These are phyloP conservation scores for Cornus suecica DNA, from an alignment of 148 eudicot genomes.

Conservation along the genomic window DNA sequence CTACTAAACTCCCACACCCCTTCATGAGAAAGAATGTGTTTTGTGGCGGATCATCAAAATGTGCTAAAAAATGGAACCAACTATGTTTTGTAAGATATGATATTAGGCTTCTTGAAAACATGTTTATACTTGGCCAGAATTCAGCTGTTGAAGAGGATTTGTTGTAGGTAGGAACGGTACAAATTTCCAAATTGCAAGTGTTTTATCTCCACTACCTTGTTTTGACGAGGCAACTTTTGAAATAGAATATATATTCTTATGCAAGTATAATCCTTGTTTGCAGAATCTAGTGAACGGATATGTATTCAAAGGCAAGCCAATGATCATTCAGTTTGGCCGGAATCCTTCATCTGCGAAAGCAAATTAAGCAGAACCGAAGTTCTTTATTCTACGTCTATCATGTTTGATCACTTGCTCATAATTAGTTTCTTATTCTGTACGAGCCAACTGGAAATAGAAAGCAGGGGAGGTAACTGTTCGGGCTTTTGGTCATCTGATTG, in stretches of 20 bases:
- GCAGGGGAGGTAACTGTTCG: neutral
- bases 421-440: neutral
- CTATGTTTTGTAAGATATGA: too few relatives aligned
- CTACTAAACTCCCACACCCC: too few relatives aligned
- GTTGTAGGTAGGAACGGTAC: too few relatives aligned
- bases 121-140: too few relatives aligned
- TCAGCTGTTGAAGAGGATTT: too few relatives aligned
- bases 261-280: slow-evolving; percentile 16
- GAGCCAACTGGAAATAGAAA: neutral
- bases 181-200: too few relatives aligned
- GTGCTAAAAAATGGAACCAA: too few relatives aligned
- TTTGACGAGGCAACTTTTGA: too few relatives aligned
- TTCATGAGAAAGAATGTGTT: too few relatives aligned
- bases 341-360: slow-evolving; percentile 48
- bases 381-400: neutral
- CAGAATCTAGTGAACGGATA: slow-evolving; percentile 86
- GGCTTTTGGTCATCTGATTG: neutral
- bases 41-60: too few relatives aligned
- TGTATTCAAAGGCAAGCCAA: slow-evolving; percentile 89
- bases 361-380: slow-evolving; percentile 9
- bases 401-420: slow-evolving; percentile 3
- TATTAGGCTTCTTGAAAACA: too few relatives aligned
- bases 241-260: neutral
- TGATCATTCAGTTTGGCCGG: slow-evolving; percentile 92
- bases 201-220: too few relatives aligned